Percentiles rank a stretch among this genome's conserved stretches.
phyloP scores from a whole-genome alignment of 306 rosid genomes.

The Castanea sativa region DNA sequence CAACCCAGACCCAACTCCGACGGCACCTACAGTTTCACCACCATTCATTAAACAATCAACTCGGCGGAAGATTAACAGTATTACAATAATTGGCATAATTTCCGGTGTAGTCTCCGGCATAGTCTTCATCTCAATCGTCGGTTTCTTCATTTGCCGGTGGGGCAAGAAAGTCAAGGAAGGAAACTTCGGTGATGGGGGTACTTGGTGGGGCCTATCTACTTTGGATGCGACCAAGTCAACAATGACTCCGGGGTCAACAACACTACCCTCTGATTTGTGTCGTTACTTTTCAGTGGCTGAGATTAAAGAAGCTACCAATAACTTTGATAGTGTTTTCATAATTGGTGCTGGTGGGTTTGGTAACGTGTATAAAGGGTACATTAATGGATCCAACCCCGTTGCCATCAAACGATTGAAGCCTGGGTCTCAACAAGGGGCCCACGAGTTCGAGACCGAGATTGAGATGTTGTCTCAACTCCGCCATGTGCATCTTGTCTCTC shows the following conservation, averaged over 20 bases:
- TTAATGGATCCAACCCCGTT: constrained; percentile 14
- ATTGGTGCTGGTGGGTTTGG: constrained; percentile 55
- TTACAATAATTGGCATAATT: not conserved
- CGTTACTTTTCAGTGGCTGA: constrained; percentile 31
- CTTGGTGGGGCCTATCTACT: not conserved
- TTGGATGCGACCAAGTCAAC: not conserved
- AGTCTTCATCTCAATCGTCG: not conserved
- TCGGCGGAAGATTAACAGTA: not conserved
- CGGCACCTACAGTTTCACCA: not conserved
- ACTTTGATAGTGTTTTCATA: constrained; percentile 32
- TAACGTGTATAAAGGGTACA: constrained; percentile 41
- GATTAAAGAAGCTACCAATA: constrained; percentile 27
- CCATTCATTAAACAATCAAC: not conserved
- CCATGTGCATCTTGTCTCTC: not conserved
- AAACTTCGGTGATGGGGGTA: too few species aligned
- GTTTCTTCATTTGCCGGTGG: constrained; percentile 18
- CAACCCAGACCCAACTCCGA: constrained; percentile 30
- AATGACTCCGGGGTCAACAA: not conserved
- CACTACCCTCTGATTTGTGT: constrained; percentile 22
- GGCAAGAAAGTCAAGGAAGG: not conserved
- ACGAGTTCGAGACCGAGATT: not conserved
- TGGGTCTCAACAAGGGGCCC: not conserved
- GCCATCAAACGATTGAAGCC: not conserved
- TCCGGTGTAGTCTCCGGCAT: not conserved
- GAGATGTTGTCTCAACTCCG: not conserved